These are phyloP conservation scores for Ganoderma sinense DNA, from an alignment of 1,284 basidiomycete genomes.

Conservation along the genomic window DNA sequence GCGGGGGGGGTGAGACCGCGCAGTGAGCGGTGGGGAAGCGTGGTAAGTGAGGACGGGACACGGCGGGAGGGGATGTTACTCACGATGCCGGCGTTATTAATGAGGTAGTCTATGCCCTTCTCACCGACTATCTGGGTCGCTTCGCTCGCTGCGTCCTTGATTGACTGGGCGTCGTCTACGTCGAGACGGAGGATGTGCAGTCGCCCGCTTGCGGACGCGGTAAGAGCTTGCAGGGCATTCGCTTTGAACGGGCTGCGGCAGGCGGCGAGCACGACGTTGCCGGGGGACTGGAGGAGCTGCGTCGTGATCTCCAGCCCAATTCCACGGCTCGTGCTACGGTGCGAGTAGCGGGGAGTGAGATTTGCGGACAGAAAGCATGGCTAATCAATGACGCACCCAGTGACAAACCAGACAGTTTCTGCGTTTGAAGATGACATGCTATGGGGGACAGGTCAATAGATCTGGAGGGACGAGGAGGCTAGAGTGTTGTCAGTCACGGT, in stretches of 20 bases:
- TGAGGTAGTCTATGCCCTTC: slow-evolving; percentile 46
- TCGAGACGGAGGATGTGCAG: slow-evolving; percentile 46
- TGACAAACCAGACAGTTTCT: slow-evolving; percentile 4
- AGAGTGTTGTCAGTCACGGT: neutral
- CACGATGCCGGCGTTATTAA: slow-evolving; percentile 49
- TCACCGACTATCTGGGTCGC: slow-evolving; percentile 39
- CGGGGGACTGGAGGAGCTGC: slow-evolving; percentile 23
- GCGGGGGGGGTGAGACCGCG: neutral
- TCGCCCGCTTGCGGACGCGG: slow-evolving; percentile 28
- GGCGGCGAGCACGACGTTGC: slow-evolving; percentile 46
- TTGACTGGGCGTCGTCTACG: slow-evolving; percentile 37
- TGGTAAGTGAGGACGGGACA: too few relatives aligned
- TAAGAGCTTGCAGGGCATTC: slow-evolving; percentile 36
- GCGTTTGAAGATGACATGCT: neutral
- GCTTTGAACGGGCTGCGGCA: slow-evolving; percentile 45
- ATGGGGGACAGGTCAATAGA: neutral
- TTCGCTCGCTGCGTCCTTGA: slow-evolving; percentile 8
- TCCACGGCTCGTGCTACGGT: slow-evolving; percentile 35
- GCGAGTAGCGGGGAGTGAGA: too few relatives aligned
- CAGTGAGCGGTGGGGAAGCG: too few relatives aligned
- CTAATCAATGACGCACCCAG: neutral
- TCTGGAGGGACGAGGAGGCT: neutral
- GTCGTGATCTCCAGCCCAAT: slow-evolving; percentile 47
- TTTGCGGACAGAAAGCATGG: neutral
- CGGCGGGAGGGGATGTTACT: slow-evolving; percentile 12